Evolutionary conservation across 768 basidiomycete genomes (phyloP), one percentile per base, ranked within the genome.

Genomic region (Leucocoprinus sp.): DNA sequence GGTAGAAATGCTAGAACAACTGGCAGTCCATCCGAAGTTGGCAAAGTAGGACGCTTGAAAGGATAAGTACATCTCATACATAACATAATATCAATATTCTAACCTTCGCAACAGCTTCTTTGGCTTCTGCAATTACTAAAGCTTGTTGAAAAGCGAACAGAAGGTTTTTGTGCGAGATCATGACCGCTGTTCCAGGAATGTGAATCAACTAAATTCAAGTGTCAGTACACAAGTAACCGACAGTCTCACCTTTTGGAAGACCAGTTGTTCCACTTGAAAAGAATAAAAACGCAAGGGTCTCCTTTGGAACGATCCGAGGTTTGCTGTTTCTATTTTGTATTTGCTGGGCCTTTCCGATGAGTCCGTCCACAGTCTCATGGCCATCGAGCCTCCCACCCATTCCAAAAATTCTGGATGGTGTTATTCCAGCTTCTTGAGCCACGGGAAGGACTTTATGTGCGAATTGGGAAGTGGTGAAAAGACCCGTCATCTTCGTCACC

Each of bases 211-310:
- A 23, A 23, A 14, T 23, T 39, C 17, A 18, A 3, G 2, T 19
- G 19, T 14, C 12, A 5, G 6, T 8, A 6, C 19, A 21, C 21
- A 11, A 11, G 37, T 21, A 8, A 23, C 26, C 9, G 15, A 28
- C 35, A 12, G 8, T 11, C 7, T 8, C 31, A 78, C 83, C 82
- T 73, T 87, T 87, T 0, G 84, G 82, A 3, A 80, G 62, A 1
- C 85, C 84, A 50, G 72, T 85, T 0, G 85, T 87, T 18, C 84
- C 84, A 53, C 84, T 87, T 0, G 84, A 87, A 55, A 84, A 85
- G 0, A 81, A 64, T 3, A 87, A 62, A 56, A 84, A 84, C 1
- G 81, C 84, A 1, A 84, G 60, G 0, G 79, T 80, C 46, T 80
- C 64, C 24, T 62, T 65, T 8, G 52, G 60, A 0, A 75, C 81